These are phyloP conservation scores for Suillus paluster DNA, from an alignment of 768 basidiomycete species.

Conservation along the genomic window DNA sequence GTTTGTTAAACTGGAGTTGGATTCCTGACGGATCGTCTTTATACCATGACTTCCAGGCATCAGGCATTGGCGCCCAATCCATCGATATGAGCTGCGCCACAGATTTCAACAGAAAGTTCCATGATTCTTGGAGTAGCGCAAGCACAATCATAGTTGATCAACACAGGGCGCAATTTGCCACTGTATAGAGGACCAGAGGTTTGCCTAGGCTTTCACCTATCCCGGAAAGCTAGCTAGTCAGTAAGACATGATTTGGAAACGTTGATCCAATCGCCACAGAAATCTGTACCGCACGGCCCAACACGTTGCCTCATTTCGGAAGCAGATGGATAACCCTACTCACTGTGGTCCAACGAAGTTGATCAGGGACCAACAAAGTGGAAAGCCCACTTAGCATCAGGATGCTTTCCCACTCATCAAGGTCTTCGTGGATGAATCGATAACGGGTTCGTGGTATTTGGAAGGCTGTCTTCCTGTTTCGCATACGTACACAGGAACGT, in stretches of 20 bases:
- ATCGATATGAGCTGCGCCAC: slow-evolving; percentile 4
- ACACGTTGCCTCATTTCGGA: slow-evolving; percentile 7
- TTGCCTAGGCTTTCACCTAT: not conserved
- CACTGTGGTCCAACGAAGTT: not conserved
- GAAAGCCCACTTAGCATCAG: not conserved
- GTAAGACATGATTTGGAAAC: not conserved
- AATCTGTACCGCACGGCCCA: not conserved
- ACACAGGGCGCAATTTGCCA: not conserved
- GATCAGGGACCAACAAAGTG: not conserved
- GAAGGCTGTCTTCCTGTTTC: not conserved
- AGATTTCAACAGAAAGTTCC: not conserved
- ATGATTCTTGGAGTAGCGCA: not conserved
- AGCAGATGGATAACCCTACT: slow-evolving; percentile 2
- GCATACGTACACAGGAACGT: not conserved
- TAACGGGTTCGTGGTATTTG: not conserved
- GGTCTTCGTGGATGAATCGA: slow-evolving; percentile 5
- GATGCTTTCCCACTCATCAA: not conserved
- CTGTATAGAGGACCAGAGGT: not conserved
- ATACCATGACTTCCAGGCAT: not conserved
- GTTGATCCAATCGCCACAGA: not conserved
- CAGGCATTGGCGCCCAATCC: slow-evolving; percentile 1
- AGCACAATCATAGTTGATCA: not conserved
- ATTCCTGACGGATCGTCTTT: not conserved
- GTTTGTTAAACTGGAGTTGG: not conserved
- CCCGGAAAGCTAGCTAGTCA: not conserved